Evolutionary conservation across 129 eudicot genomes (phyloP).

Genomic region (Flaveria trinervia): DNA sequence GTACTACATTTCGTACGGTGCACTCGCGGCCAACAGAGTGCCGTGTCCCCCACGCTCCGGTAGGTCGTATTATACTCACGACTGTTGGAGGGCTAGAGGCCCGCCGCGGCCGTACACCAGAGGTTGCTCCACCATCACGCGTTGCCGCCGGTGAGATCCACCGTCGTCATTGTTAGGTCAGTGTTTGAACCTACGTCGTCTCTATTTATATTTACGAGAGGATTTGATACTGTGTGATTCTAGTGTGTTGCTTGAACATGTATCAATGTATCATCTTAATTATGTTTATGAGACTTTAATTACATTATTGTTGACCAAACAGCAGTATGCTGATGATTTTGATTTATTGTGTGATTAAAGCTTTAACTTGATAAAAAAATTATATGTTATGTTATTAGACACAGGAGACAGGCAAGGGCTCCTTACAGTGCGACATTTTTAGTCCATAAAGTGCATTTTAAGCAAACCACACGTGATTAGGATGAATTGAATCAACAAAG

Average conservation of each 20-base stretch:
- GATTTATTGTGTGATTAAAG: too few relatives aligned
- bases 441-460: too few relatives aligned
- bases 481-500: too few relatives aligned
- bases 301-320: background rate
- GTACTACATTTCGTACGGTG: conserved; percentile 73
- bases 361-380: too few relatives aligned
- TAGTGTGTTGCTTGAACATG: background rate
- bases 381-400: too few relatives aligned
- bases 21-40: conserved; percentile 65
- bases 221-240: background rate
- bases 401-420: too few relatives aligned
- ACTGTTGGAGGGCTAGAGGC: conserved; percentile 62
- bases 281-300: background rate
- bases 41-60: conserved; percentile 90
- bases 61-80: conserved; percentile 75
- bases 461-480: too few relatives aligned
- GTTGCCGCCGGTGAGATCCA: conserved; percentile 58
- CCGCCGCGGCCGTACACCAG: conserved; percentile 65
- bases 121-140: conserved; percentile 78
- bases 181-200: conserved; percentile 16
- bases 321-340: background rate
- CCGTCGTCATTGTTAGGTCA: background rate
- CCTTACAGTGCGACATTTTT: too few relatives aligned
- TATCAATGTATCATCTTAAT: background rate
- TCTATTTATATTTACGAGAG: conserved; percentile 1